These are phyloP conservation scores for Diphasiastrum complanatum DNA, from an alignment of 83 land plant species.

Conservation along the genomic window DNA sequence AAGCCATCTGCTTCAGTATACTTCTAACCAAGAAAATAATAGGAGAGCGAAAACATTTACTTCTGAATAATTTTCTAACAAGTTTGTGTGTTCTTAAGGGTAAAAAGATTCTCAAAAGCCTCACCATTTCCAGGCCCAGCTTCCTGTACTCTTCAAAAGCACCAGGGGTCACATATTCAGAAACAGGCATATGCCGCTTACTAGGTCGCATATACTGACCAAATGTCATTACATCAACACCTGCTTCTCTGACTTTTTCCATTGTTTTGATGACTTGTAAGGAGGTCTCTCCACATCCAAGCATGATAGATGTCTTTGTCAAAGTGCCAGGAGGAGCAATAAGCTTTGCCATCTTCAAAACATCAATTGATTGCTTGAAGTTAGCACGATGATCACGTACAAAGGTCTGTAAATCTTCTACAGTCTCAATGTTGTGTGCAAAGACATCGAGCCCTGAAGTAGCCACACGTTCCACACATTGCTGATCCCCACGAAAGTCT, in stretches of 20 bases:
- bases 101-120: not conserved
- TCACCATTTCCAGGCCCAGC: conserved; percentile 86
- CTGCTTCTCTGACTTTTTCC: conserved; percentile 86
- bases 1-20: too few species aligned
- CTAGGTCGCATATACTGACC: conserved; percentile 98
- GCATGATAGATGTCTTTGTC: conserved; percentile 94
- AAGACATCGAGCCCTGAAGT: conserved; percentile 55
- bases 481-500: conserved; percentile 47
- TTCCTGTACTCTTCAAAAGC: conserved; percentile 77
- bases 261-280: conserved; percentile 76
- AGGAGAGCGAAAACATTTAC: not conserved
- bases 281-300: conserved; percentile 97
- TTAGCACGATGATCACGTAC: conserved; percentile 54
- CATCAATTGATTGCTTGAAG: conserved; percentile 85
- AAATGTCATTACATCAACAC: conserved; percentile 96
- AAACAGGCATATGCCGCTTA: conserved; percentile 92
- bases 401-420: conserved; percentile 41
- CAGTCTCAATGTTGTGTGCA: conserved; percentile 59
- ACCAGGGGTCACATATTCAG: conserved; percentile 88
- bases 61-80: not conserved
- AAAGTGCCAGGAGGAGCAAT: conserved; percentile 78
- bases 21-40: conserved; percentile 6
- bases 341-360: conserved; percentile 74
- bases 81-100: not conserved
- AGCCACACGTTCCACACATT: conserved; percentile 58